phyloP scores from a whole-genome alignment of 2,329 filamentous ascomycete genomes.

The Pseudogymnoascus destructans region DNA sequence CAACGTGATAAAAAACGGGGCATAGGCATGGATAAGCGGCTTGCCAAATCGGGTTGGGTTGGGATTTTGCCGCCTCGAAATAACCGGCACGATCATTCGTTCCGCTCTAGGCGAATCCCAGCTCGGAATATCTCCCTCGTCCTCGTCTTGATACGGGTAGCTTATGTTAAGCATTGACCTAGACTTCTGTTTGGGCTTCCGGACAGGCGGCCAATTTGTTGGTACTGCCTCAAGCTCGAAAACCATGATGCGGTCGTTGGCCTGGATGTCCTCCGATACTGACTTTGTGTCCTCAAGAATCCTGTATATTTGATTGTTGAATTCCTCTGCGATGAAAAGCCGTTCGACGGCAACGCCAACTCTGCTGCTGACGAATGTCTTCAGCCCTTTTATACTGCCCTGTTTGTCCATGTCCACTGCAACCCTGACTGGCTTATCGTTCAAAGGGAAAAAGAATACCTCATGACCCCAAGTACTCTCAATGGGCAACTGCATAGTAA shows the following conservation, averaged over 20 bases:
- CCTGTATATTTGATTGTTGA: slow-evolving; percentile 74
- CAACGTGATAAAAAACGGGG: slow-evolving; percentile 61
- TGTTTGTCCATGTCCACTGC: slow-evolving; percentile 72
- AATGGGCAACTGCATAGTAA: slow-evolving; percentile 81
- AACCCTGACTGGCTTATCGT: slow-evolving; percentile 56
- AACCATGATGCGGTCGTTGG: slow-evolving; percentile 50
- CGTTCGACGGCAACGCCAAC: slow-evolving; percentile 50
- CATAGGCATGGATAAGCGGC: slow-evolving; percentile 25
- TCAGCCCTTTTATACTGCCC: slow-evolving; percentile 53
- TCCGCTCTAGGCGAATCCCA: slow-evolving; percentile 52
- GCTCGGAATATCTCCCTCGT: slow-evolving; percentile 34
- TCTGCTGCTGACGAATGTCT: slow-evolving; percentile 55
- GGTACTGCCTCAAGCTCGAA: slow-evolving; percentile 69
- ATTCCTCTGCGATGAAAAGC: slow-evolving; percentile 73
- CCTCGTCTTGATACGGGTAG: slow-evolving; percentile 31
- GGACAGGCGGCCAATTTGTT: slow-evolving; percentile 58
- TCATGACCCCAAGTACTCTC: slow-evolving; percentile 67
- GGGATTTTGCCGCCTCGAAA: slow-evolving; percentile 41
- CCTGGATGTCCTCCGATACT: slow-evolving; percentile 59
- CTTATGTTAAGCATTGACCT: slow-evolving; percentile 39
- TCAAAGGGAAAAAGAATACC: slow-evolving; percentile 66
- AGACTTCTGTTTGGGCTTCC: slow-evolving; percentile 29
- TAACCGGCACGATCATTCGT: slow-evolving; percentile 55
- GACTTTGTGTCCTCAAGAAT: slow-evolving; percentile 58
- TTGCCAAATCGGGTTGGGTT: slow-evolving; percentile 24